Evolutionary conservation across 1,284 basidiomycete genomes (phyloP), one percentile per base, ranked within the genome.

Genomic region (Paramarasmius palmivorus): DNA sequence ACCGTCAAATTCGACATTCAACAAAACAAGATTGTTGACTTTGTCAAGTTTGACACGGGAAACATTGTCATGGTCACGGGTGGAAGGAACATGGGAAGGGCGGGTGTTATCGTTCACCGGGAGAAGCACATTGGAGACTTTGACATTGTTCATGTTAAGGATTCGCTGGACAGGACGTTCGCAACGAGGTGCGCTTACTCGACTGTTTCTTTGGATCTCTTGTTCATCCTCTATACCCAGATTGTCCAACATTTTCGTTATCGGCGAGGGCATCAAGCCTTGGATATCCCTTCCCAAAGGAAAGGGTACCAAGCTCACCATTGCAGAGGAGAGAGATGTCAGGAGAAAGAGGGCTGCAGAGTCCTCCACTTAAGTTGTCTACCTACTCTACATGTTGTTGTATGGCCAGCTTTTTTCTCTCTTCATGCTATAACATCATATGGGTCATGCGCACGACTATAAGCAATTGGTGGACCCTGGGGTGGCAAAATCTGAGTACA

Each of bases 31-130:
- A 95, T 99, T 71, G 84, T 82, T 64, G 95, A 96, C 70, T 93
- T 86, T 72, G 87, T 97, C 74, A 90, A 93, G 75, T 99, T 99
- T 71, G 97, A 99, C 74, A 93, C 93, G 57, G 96, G 96, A 64
- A 97, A 97, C 81, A 88, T 97, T 63, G 94, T 93, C 73, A 95
- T 97, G 84, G 86, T 97, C 78, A 99, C 97, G 61, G 96, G 96
- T 73, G 96, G 96, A 66, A 94, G 96, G 75, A 99, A 98, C 90
- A 97, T 97, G 93, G 96, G 97, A 68, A 90, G 97, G 80, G 90
- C 88, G 59, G 97, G 96, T 82, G 85, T 94, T 61, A 97, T 99
- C 66, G 86, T 92, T 58, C 93, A 96, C 78, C 86, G 90, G 66
- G 97, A 99, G 83, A 94, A 94, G 78, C 96, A 98, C 80, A 79